phyloP scores from a whole-genome alignment of 2,329 filamentous ascomycete genomes.

The Botryotinia narcissicola region DNA sequence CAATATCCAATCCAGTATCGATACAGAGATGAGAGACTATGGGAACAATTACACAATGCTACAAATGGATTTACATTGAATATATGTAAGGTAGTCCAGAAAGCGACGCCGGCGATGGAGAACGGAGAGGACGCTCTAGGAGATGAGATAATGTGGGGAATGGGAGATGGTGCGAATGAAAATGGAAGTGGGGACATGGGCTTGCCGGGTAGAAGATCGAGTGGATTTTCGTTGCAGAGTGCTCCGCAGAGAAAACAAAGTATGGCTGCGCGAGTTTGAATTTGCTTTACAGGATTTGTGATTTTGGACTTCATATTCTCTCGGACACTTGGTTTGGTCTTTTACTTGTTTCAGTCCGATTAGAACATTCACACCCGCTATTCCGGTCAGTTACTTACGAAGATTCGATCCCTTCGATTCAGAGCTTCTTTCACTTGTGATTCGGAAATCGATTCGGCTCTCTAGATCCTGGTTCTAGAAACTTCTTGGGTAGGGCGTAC shows the following conservation, averaged over 20 bases:
- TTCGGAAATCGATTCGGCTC: background rate
- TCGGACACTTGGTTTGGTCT: background rate
- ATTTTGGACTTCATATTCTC: background rate
- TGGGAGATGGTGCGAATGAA: background rate
- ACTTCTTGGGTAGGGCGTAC: background rate
- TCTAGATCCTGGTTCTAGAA: background rate
- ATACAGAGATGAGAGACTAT: constrained; percentile 61
- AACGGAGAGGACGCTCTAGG: background rate
- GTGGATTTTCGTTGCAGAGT: constrained; percentile 28
- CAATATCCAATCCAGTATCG: constrained; percentile 61
- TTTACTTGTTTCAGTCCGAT: background rate
- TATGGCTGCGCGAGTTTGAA: background rate
- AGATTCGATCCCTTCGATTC: background rate
- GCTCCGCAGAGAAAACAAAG: constrained; percentile 22
- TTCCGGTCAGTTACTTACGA: background rate
- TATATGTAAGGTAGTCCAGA: constrained; percentile 60
- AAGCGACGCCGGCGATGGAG: constrained; percentile 45
- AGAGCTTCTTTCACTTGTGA: background rate
- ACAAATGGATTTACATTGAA: constrained; percentile 64
- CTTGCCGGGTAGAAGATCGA: constrained; percentile 25
- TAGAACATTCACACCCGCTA: background rate
- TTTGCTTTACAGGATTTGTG: background rate
- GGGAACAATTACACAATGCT: constrained; percentile 64
- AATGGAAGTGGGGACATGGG: background rate
- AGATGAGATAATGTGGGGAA: constrained; percentile 10